Evolutionary conservation across 2,329 filamentous ascomycete species (phyloP), one percentile per base, ranked within the genome.

Genomic region (Cladosporium sp.): DNA sequence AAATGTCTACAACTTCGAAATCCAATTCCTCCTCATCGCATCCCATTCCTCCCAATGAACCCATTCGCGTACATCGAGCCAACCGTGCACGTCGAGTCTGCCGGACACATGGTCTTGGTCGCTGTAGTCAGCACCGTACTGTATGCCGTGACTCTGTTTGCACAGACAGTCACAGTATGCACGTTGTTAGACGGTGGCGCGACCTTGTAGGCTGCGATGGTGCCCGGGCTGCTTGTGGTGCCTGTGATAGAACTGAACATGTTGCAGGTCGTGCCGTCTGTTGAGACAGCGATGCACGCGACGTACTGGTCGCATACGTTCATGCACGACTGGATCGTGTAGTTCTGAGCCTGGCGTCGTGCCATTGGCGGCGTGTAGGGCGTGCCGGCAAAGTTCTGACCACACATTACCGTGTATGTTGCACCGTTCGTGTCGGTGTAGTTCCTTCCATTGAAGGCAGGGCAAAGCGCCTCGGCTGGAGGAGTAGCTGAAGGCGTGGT

Each of bases 121-220:
- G 48, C 50, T 4, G 56, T 58, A 3, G 56, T 54, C 29, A 53
- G 53, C 6, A 58, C 53, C 6, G 55, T 58, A 2, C 32, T 56
- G 8, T 30, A 38, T 3, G 43, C 38, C 27, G 20, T 51, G 18
- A 24, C 39, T 13, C 41, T 52, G 18, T 42, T 41, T 12, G 48
- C 52, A 20, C 52, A 56, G 1, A 55, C 53, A 4, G 54, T 56
- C 27, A 56, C 52, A 3, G 56, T 58, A 7, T 55, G 44, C 1
- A 56, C 50, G 13, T 39, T 47, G 19, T 13, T 43, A 9, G 43
- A 39, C 17, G 30, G 49, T 0, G 18, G 24, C 24, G 43, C 34
- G 18, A 42, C 47, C 38, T 55, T 54, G 48, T 49, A 42, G 2
- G 38, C 51, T 20, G 42, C 53, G 4, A 37, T 43, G 24, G 39